Base-by-base conservation (phyloP, 805 yeast species). In the Yarrowia sp. region DNA sequence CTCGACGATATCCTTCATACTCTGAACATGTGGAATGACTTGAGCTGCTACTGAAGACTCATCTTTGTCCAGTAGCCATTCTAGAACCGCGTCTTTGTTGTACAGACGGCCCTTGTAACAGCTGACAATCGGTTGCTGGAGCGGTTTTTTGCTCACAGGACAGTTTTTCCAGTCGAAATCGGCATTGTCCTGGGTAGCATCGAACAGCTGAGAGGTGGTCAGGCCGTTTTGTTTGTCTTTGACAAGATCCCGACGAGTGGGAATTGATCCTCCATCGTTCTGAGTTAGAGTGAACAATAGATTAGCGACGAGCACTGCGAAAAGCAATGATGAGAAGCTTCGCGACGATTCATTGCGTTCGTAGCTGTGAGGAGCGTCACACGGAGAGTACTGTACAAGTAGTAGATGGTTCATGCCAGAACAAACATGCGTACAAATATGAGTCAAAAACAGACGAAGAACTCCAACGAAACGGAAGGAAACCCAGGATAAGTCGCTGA, bases 241-340 rank as follows among this genome's bases (percentile, higher is more conserved):
- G 15, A 77, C 76, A 12, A 85, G 82, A 70, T 87, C 90, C 69
- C 82, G 80, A 36, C 90, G 78, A 50, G 83, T 83, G 17, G 88
- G 88, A 30, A 89, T 86, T 0, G 90, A 83, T 8, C 92, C 92
- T 30, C 94, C 94, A 74, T 89, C 94, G 55, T 74, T 74, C 76
- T 74, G 58, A 9, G 66, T 61, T 61, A 61, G 55, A 17, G 13
- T 9, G 6, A 24, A 24, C 7, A 24, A 7, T 24, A 5, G 7
- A 24, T 24, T 14, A 39, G 42, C 42, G 42, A 20, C 30, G 33
- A 19, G 15, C 33, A 44, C n/a, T 19, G 33, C 49, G 33, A 19
- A 19, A 19, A 43, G 47, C 47, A 19, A 43, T 19, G 47, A 14
- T 17, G 30, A 17, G 47, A 14, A 43, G 47, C 47, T 19, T 8